Evolutionary conservation across 176 grass and related monocot genomes (phyloP).

Genomic region (Leersia perrieri): DNA sequence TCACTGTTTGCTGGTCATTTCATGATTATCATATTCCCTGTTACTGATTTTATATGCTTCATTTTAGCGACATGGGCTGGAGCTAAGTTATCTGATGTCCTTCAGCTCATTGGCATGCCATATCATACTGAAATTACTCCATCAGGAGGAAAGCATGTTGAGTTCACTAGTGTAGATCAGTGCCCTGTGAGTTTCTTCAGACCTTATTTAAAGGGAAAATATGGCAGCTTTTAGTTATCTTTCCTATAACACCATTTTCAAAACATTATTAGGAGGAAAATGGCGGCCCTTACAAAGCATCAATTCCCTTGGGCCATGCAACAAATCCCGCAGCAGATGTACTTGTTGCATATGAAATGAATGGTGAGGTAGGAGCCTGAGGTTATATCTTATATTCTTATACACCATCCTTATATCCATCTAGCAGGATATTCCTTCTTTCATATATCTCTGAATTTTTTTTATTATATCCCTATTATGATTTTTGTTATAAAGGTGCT

Average conservation of each 20-base stretch:
- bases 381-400: neutral
- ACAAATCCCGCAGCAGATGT: constrained; percentile 76
- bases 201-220: neutral
- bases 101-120: constrained; percentile 45
- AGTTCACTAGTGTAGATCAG: constrained; percentile 60
- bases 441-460: neutral
- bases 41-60: neutral
- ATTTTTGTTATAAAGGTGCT: constrained; percentile 34
- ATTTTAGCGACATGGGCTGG: constrained; percentile 65
- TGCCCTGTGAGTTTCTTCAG: constrained; percentile 49
- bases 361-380: constrained; percentile 66
- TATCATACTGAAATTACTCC: constrained; percentile 41
- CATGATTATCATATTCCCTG: neutral
- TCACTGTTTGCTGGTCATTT: neutral
- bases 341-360: constrained; percentile 90
- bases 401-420: neutral
- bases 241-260: neutral
- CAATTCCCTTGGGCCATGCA: constrained; percentile 62
- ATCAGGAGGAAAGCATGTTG: constrained; percentile 56
- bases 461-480: neutral
- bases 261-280: constrained; percentile 63
- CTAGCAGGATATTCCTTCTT: neutral
- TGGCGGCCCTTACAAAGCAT: constrained; percentile 81
- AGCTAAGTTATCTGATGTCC: constrained; percentile 62
- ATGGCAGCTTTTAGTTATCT: neutral